phyloP scores from a whole-genome alignment of 164 flowering plant genomes.

The Chloranthus sessilifolius region DNA sequence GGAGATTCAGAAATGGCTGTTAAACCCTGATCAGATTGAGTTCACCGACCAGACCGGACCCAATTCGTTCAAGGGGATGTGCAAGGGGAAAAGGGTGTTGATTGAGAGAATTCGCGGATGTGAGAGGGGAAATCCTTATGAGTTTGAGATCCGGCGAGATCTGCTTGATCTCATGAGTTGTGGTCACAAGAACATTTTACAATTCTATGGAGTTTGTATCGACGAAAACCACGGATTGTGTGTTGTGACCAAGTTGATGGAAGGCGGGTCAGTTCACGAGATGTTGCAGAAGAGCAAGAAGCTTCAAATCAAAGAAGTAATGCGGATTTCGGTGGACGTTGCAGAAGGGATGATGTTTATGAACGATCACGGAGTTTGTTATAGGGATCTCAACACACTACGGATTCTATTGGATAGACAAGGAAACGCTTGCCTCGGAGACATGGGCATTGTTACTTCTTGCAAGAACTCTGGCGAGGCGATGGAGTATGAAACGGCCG shows the following conservation, averaged over 20 bases:
- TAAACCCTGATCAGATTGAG: slow-evolving; percentile 69
- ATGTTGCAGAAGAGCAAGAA: slow-evolving; percentile 59
- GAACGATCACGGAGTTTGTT: slow-evolving; percentile 85
- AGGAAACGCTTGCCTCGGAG: slow-evolving; percentile 85
- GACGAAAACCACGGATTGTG: slow-evolving; percentile 87
- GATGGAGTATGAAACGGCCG: slow-evolving; percentile 90
- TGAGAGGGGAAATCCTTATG: slow-evolving; percentile 76
- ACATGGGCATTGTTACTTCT: slow-evolving; percentile 78
- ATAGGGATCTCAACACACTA: slow-evolving; percentile 71
- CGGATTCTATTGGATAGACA: slow-evolving; percentile 76
- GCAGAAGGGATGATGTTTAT: slow-evolving; percentile 88
- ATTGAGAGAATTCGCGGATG: slow-evolving; percentile 86
- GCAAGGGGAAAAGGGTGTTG: slow-evolving; percentile 61
- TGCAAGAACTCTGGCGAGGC: slow-evolving; percentile 78
- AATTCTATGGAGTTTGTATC: slow-evolving; percentile 69
- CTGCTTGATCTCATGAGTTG: slow-evolving; percentile 87
- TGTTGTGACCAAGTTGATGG: slow-evolving; percentile 79
- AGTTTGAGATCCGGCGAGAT: slow-evolving; percentile 68
- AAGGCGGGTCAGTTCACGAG: slow-evolving; percentile 82
- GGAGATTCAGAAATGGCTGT: slow-evolving; percentile 66
- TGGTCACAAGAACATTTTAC: slow-evolving; percentile 76
- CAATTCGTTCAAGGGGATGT: slow-evolving; percentile 68
- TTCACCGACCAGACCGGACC: slow-evolving; percentile 67
- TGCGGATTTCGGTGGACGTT: slow-evolving; percentile 69
- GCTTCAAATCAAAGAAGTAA: slow-evolving; percentile 60